Evolutionary conservation across 1,284 basidiomycete species (phyloP).

Genomic region (Apiotrichum sp.): DNA sequence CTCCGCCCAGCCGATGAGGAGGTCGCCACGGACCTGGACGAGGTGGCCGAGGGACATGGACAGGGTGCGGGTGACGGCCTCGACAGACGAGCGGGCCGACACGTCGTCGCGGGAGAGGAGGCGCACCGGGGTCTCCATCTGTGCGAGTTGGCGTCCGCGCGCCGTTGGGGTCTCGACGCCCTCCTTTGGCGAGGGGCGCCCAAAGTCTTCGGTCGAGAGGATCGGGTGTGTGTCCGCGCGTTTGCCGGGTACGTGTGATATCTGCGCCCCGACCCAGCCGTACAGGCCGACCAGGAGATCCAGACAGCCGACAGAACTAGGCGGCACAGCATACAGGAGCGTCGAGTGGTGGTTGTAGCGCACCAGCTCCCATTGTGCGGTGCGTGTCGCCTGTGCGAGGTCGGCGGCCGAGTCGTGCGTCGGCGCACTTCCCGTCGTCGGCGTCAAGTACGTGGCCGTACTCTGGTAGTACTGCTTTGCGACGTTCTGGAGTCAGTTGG

Average conservation of each 20-base stretch:
- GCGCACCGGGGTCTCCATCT: conserved; percentile 18
- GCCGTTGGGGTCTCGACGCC: conserved; percentile 16
- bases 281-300: conserved; percentile 43
- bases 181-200: neutral
- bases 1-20: conserved; percentile 34
- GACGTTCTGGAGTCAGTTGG: conserved; percentile 20
- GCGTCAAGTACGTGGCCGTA: conserved; percentile 34
- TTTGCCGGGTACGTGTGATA: conserved; percentile 22
- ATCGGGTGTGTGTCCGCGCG: conserved; percentile 14
- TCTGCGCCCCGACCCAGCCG: conserved; percentile 36
- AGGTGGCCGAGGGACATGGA: conserved; percentile 30
- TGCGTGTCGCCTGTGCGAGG: conserved; percentile 32
- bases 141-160: conserved; percentile 15
- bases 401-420: conserved; percentile 16
- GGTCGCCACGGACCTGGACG: conserved; percentile 23
- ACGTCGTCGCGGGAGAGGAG: conserved; percentile 18
- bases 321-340: conserved; percentile 42
- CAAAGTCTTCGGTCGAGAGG: conserved; percentile 10
- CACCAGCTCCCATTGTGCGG: conserved; percentile 41
- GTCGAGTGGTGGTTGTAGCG: conserved; percentile 44
- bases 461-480: conserved; percentile 43
- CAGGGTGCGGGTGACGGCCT: conserved; percentile 25
- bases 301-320: conserved; percentile 39
- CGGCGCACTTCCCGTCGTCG: conserved; percentile 1
- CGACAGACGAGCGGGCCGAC: conserved; percentile 8